These are phyloP conservation scores for Ceratobasidium theobromae DNA, from an alignment of 1,284 basidiomycete species.

Conservation along the genomic window DNA sequence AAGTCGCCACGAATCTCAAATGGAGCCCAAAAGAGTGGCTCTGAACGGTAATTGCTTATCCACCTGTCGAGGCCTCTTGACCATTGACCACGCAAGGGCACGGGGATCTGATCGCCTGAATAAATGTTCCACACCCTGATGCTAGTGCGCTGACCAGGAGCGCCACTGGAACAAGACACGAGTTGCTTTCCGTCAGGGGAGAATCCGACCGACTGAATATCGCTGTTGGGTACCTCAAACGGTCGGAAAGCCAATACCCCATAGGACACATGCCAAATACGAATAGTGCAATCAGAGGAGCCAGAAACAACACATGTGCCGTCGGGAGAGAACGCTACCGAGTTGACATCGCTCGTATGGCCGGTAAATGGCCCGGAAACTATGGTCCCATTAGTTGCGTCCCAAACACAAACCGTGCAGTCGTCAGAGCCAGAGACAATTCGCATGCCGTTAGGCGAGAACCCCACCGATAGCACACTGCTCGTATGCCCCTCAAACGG, in stretches of 20 bases:
- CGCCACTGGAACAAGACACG: background rate
- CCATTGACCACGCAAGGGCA: too few relatives aligned
- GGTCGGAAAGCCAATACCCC: background rate
- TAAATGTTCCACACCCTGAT: too few relatives aligned
- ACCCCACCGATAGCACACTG: background rate
- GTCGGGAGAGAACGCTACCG: conserved; percentile 15
- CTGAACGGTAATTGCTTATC: too few relatives aligned
- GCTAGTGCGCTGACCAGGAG: too few relatives aligned
- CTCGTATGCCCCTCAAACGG: background rate
- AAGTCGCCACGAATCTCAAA: too few relatives aligned
- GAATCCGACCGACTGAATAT: background rate
- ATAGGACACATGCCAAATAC: conserved; percentile 11
- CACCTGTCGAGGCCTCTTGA: too few relatives aligned
- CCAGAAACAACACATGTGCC: conserved; percentile 7
- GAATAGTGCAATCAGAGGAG: conserved; percentile 2
- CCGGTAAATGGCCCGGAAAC: background rate
- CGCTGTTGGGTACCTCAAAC: background rate
- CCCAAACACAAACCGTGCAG: background rate
- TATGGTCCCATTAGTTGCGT: background rate
- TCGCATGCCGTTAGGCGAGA: background rate
- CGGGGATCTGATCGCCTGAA: too few relatives aligned
- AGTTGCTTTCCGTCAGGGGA: background rate
- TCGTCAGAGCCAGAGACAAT: background rate
- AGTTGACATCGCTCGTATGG: background rate
- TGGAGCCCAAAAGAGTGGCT: too few relatives aligned